Evolutionary conservation across 2,329 filamentous ascomycete genomes (phyloP), one percentile per base, ranked within the genome.

Genomic region (Cladophialophora yegresii): DNA sequence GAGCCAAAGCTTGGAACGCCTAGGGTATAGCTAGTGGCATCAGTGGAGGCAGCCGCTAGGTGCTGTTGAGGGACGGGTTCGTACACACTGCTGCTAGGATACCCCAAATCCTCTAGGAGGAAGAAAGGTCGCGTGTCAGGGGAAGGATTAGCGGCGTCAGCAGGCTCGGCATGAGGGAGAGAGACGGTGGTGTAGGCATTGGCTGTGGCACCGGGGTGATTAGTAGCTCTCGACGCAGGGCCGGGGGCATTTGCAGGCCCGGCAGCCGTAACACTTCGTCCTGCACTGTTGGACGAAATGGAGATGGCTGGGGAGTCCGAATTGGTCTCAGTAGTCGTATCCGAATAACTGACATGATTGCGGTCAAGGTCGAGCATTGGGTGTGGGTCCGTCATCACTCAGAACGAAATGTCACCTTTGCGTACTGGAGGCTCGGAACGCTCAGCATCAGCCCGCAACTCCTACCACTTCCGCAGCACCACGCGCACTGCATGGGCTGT

Each of bases 321-420:
- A 45, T 63, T 58, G 58, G 65, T 59, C 54, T 59, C 55, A 55
- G 62, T 59, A 4, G 57, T 60, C 61, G 60, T 67, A 51, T 69
- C 59, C 61, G 62, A 66, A 58, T 56, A 50, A 45, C 61, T 64
- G 60, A 66, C 60, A 63, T 59, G 57, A 51, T 60, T 64, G 62
- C 45, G 57, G 53, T 66, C 61, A 58, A 67, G 64, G 23, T 58
- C 61, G 55, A 64, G 60, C 4, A 36, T 63, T 54, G 61, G 36
- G 22, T 63, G 69, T 68, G 66, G 66, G 66, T 62, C 66, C 65
- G 64, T 64, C 69, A 68, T 69, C 61, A 64, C 67, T 64, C 66
- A 55, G 59, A 69, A n/a, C 45, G 65, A 61, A 51, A 51, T 59
- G 55, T 40, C 30, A 22, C 30, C 43, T 60, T 58, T 23, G 62